phyloP scores from a whole-genome alignment of 2,329 filamentous ascomycete species.

The Tolypocladium guangdongense region DNA sequence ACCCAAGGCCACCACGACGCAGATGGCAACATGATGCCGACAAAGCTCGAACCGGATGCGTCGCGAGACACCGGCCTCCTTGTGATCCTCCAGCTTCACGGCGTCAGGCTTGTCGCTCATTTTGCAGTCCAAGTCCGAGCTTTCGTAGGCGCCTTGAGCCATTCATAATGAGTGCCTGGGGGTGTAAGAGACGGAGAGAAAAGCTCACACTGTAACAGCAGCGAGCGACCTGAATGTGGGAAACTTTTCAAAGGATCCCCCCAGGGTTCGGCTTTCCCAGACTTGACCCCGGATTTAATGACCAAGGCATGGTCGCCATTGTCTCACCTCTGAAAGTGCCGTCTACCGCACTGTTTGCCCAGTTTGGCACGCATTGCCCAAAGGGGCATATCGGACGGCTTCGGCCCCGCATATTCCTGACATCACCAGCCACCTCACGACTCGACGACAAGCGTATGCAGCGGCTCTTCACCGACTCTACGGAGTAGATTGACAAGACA shows the following conservation, averaged over 20 bases:
- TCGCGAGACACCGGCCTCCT: background rate
- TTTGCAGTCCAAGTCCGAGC: background rate
- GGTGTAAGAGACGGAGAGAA: background rate
- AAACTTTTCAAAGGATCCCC: background rate
- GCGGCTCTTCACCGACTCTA: background rate
- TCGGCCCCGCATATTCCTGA: background rate
- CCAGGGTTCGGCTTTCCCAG: background rate
- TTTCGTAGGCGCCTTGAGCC: background rate
- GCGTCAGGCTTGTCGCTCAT: background rate
- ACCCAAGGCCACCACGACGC: conserved; percentile 16
- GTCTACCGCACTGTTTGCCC: too few species aligned
- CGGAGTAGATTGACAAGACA: background rate
- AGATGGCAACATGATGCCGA: conserved; percentile 21
- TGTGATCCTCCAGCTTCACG: background rate
- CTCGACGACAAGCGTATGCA: background rate
- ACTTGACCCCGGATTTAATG: background rate
- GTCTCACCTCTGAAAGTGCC: too few species aligned
- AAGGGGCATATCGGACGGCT: background rate
- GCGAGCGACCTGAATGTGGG: background rate
- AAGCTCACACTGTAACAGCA: background rate
- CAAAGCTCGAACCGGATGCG: conserved; percentile 11
- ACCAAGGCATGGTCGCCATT: background rate
- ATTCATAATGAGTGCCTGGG: background rate
- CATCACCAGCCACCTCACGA: background rate
- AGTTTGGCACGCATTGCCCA: background rate